These are phyloP conservation scores for Excoecaria cochinchinensis DNA, from an alignment of 345 rosid genomes.

Conservation along the genomic window DNA sequence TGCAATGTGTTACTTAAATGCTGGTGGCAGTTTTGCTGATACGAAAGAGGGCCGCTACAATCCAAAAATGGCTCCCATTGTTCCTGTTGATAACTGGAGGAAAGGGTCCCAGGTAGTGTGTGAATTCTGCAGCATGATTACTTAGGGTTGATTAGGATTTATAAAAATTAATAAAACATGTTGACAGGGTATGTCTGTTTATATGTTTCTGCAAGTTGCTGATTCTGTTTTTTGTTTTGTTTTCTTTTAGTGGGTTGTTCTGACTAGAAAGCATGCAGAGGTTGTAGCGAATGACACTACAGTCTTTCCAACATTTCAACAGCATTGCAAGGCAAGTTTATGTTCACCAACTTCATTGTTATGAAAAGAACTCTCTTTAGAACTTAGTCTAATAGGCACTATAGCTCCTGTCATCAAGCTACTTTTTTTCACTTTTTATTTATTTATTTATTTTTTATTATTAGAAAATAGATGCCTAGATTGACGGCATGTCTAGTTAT, in stretches of 20 bases:
- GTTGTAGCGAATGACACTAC: conserved; percentile 72
- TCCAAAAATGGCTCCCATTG: conserved; percentile 77
- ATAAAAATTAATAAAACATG: not conserved
- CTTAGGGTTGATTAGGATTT: conserved; percentile 4
- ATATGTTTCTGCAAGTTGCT: conserved; percentile 11
- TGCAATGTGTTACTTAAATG: conserved; percentile 12
- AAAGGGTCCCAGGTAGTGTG: conserved; percentile 91
- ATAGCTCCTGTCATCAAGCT: not conserved
- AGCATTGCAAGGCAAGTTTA: conserved; percentile 80
- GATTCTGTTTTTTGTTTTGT: conserved; percentile 19
- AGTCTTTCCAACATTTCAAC: conserved; percentile 83
- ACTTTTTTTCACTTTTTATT: not conserved
- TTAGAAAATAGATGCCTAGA: not conserved
- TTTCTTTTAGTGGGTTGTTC: conserved; percentile 78
- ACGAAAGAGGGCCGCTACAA: conserved; percentile 95
- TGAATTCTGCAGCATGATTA: conserved; percentile 15
- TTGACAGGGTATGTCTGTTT: conserved; percentile 11
- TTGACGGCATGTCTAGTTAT: not conserved
- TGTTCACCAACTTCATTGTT: conserved; percentile 1
- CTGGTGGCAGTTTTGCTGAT: conserved; percentile 83
- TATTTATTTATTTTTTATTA: not conserved
- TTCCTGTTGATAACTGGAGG: conserved; percentile 91
- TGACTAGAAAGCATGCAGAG: conserved; percentile 85
- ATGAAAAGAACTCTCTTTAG: not conserved
- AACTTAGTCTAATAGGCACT: not conserved